Base-by-base conservation (phyloP, 2,329 filamentous ascomycete genomes). In the Blastomyces parvus region DNA sequence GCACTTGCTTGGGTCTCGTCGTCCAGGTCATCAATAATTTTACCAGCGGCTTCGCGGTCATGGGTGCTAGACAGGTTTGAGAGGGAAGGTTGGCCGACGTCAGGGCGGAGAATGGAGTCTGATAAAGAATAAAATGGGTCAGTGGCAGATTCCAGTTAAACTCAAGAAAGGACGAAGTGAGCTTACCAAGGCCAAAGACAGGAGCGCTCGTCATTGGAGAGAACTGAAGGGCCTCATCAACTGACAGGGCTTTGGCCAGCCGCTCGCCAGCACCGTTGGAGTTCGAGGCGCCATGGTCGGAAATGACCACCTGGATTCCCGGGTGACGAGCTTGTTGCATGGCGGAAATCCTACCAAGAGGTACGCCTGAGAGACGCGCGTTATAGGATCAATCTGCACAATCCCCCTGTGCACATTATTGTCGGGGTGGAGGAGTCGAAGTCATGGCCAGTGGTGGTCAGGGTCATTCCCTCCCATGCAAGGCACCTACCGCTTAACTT, bases 11-110 rank as follows among this genome's bases (percentile, higher is more conserved):
- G 77, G 64, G 87, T 86, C 72, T 93, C 89, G 67, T 81, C 80
- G 71, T 94, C 91, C 58, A 97, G 78, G 56, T 82, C 83, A 67
- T 88, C 85, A 68, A 92, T 74, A 48, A 81, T 78, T 68, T 79
- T 79, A 65, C 80, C 78, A 44, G 80, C 81, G 53, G 77, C 74
- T 63, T 79, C 75, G 63, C 81, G 80, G 68, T 86, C 83, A 66
- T 78, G 74, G 60, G 76, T 74, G 61, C 75, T 75, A 13, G 74
- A 74, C 61, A 67, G 63, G 42, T 64, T 61, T 7, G 74, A 72
- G 65, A 70, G 75, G n/a, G 75, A 75, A 63, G 74, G 73, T 53
- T 74, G 74, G 56, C 75, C 75, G 57, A 78, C 72, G 64, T 78
- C 75, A 46, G 76, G 76, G 55, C 73, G 76, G 62, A 77, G 67